Evolutionary conservation across 2,329 filamentous ascomycete species (phyloP).

Genomic region (Diaporthe sp.): DNA sequence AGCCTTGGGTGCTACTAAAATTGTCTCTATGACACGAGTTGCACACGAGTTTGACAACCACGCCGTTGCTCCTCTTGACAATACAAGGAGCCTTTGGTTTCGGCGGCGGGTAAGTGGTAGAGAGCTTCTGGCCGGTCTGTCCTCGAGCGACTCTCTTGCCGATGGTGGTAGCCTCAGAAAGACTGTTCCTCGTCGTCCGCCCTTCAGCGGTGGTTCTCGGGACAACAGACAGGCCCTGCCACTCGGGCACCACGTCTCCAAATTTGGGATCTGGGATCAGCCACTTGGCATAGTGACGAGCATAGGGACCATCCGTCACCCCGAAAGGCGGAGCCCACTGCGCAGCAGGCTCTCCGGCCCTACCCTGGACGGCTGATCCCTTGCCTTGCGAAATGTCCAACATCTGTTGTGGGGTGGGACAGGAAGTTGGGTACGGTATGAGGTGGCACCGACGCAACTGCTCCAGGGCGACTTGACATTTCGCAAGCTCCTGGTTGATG

Average conservation of each 20-base stretch:
- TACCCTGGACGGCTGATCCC: constrained; percentile 77
- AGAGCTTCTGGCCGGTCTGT: constrained; percentile 72
- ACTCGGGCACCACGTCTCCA: constrained; percentile 74
- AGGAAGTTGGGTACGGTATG: constrained; percentile 86
- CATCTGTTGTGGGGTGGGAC: constrained; percentile 76
- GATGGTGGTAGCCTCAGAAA: constrained; percentile 65
- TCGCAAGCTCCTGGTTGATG: constrained; percentile 96
- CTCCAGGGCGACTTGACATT: constrained; percentile 93
- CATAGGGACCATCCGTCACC: constrained; percentile 91
- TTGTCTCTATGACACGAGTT: constrained; percentile 89
- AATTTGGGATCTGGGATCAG: constrained; percentile 90
- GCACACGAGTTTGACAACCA: constrained; percentile 92
- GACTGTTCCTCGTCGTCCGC: constrained; percentile 84
- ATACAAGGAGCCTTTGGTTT: constrained; percentile 89
- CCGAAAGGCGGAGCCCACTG: constrained; percentile 90
- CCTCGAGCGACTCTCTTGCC: constrained; percentile 67
- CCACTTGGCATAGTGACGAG: constrained; percentile 96
- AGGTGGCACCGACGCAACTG: constrained; percentile 93
- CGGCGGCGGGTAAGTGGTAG: constrained; percentile 78
- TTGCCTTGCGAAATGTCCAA: constrained; percentile 80
- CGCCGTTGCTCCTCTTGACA: constrained; percentile 87
- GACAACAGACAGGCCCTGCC: constrained; percentile 58
- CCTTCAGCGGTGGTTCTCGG: constrained; percentile 72
- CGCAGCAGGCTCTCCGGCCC: constrained; percentile 75
- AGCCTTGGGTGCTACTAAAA: constrained; percentile 97